Evolutionary conservation across 768 basidiomycete genomes (phyloP).

Genomic region (Gelatoporia subvermispora): DNA sequence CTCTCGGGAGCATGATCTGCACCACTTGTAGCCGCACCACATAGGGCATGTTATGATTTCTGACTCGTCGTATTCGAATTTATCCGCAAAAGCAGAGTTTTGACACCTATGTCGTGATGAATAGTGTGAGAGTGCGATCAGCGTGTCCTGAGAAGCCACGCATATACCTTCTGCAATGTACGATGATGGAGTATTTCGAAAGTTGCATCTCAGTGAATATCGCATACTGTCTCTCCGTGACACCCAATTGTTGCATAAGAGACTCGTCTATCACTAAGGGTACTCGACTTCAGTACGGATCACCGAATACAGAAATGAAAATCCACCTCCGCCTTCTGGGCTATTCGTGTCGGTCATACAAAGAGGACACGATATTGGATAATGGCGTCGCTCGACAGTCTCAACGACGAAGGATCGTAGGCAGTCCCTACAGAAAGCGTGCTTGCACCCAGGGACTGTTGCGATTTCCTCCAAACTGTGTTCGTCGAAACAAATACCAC

Average conservation of each 20-base stretch:
- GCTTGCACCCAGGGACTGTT: slow-evolving; percentile 39
- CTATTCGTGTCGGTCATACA: slow-evolving; percentile 34
- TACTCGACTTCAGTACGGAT: not conserved
- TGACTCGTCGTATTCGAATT: slow-evolving; percentile 36
- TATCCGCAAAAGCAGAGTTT: slow-evolving; percentile 45
- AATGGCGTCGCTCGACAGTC: slow-evolving; percentile 48
- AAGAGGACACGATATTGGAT: slow-evolving; percentile 58
- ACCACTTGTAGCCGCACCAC: slow-evolving; percentile 51
- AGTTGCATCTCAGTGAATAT: slow-evolving; percentile 45
- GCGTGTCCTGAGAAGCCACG: not conserved
- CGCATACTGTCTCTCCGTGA: slow-evolving; percentile 37
- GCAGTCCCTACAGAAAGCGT: slow-evolving; percentile 53
- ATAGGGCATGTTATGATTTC: slow-evolving; percentile 46
- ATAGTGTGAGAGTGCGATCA: not conserved
- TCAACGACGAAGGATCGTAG: slow-evolving; percentile 36
- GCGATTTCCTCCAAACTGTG: slow-evolving; percentile 38
- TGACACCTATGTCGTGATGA: slow-evolving; percentile 44
- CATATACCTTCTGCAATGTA: slow-evolving; percentile 48
- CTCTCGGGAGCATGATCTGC: slow-evolving; percentile 51
- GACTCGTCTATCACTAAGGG: slow-evolving; percentile 34
- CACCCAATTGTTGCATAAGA: slow-evolving; percentile 39
- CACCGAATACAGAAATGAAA: slow-evolving; percentile 14
- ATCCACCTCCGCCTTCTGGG: slow-evolving; percentile 18
- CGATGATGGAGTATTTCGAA: slow-evolving; percentile 34
- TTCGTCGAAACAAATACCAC: slow-evolving; percentile 53